These are phyloP conservation scores for Podospora pseudopauciseta DNA, from an alignment of 495 filamentous ascomycete genomes.

Conservation along the genomic window DNA sequence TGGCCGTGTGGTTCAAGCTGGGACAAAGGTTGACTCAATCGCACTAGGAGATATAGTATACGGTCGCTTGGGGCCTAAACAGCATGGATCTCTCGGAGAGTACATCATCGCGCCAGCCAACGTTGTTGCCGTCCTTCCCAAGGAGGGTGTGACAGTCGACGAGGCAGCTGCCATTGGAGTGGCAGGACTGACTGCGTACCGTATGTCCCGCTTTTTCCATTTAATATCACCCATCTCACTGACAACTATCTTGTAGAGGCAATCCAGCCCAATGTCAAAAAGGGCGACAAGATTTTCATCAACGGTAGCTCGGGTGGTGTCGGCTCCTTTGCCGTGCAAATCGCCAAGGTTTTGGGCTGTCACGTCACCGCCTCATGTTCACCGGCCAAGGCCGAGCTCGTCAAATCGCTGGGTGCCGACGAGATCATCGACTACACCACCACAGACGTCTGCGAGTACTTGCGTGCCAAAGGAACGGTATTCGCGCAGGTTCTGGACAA, in stretches of 20 bases:
- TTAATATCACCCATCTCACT: not conserved
- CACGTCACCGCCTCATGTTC: constrained; percentile 61
- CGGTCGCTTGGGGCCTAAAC: constrained; percentile 42
- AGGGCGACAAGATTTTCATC: constrained; percentile 59
- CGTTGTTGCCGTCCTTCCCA: constrained; percentile 42
- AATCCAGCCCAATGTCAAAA: constrained; percentile 51
- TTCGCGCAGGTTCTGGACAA: constrained; percentile 62
- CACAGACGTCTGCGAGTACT: constrained; percentile 43
- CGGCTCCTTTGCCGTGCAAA: constrained; percentile 60
- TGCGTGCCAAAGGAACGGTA: constrained; percentile 48
- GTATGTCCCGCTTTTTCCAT: constrained; percentile 1
- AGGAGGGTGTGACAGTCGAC: constrained; percentile 48
- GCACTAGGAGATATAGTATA: constrained; percentile 55
- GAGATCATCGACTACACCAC: constrained; percentile 67
- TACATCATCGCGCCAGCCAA: constrained; percentile 41
- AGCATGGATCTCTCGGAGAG: constrained; percentile 54
- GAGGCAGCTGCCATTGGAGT: constrained; percentile 53
- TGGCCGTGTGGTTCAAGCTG: constrained; percentile 51
- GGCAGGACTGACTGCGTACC: constrained; percentile 57
- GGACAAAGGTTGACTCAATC: constrained; percentile 35
- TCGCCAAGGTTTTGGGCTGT: constrained; percentile 63
- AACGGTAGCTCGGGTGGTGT: constrained; percentile 65
- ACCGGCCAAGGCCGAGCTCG: constrained; percentile 54
- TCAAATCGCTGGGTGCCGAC: constrained; percentile 59
- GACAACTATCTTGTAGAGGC: constrained; percentile 28